phyloP scores from a whole-genome alignment of 2,329 filamentous ascomycete species.

The Neophaeococcomyces mojaviensis region DNA sequence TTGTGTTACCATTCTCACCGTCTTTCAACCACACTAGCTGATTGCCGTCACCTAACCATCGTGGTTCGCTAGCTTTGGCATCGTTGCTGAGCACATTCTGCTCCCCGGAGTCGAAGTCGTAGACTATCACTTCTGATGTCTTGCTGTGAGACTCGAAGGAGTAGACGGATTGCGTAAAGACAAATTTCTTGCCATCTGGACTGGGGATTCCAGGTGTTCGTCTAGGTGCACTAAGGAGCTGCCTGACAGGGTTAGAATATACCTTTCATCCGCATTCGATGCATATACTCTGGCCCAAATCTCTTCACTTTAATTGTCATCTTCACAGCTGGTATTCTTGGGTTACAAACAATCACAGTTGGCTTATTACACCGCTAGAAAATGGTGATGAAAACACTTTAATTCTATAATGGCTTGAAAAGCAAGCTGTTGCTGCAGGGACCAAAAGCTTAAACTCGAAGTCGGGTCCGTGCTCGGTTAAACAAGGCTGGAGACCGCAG shows the following conservation, averaged over 20 bases:
- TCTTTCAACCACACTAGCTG: conserved; percentile 41
- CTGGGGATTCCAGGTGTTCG: conserved; percentile 39
- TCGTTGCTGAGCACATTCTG: conserved; percentile 38
- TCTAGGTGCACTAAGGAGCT: conserved; percentile 40
- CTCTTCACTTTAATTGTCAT: conserved; percentile 6
- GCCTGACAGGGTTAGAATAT: conserved; percentile 25
- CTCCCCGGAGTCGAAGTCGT: conserved; percentile 36
- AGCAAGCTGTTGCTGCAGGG: conserved; percentile 7
- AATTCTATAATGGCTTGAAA: no score
- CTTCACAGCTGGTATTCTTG: no score
- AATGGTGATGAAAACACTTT: no score
- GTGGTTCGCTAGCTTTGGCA: conserved; percentile 37
- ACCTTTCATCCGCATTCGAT: not conserved
- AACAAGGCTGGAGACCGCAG: not conserved
- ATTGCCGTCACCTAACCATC: conserved; percentile 38
- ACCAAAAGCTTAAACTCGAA: not conserved
- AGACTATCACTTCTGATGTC: conserved; percentile 38
- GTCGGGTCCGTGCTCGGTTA: not conserved
- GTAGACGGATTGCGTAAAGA: conserved; percentile 43
- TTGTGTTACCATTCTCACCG: conserved; percentile 38
- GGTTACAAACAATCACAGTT: no score
- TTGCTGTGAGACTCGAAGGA: conserved; percentile 43
- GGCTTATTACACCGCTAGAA: no score
- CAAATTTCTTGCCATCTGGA: conserved; percentile 37
- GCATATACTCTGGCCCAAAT: conserved; percentile 6